Conservation (phyloP, 192 early-diverging fungal species). For the Obelidium mucronatum region DNA sequence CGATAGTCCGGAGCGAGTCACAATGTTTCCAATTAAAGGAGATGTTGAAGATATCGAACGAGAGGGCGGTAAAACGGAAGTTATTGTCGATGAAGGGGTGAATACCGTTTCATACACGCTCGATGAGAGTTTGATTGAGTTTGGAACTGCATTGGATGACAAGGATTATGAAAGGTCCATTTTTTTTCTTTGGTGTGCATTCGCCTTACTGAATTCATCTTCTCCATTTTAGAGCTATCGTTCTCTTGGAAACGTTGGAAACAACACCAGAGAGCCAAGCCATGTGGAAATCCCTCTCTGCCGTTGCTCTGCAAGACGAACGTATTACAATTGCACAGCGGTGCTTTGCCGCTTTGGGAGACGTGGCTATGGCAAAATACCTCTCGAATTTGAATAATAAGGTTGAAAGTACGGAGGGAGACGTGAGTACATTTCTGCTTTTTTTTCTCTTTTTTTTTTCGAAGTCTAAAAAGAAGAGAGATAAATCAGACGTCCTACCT, state of each 20-base stretch:
- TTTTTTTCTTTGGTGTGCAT: slow-evolving; percentile 15
- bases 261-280: slow-evolving; percentile 69
- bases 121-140: slow-evolving; percentile 73
- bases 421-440: slow-evolving; percentile 20
- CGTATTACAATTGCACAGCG: slow-evolving; percentile 66
- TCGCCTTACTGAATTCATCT: neutral
- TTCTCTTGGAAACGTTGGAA: slow-evolving; percentile 67
- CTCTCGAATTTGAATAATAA: slow-evolving; percentile 52
- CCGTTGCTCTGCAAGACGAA: slow-evolving; percentile 61
- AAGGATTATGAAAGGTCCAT: slow-evolving; percentile 66
- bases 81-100: slow-evolving; percentile 72
- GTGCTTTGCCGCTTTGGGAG: slow-evolving; percentile 68
- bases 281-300: slow-evolving; percentile 69
- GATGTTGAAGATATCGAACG: slow-evolving; percentile 73
- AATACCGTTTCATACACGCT: slow-evolving; percentile 73
- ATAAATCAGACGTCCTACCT: slow-evolving; percentile 51
- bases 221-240: slow-evolving; percentile 64
- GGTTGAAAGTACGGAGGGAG: slow-evolving; percentile 35
- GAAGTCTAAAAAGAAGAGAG: slow-evolving; percentile 17
- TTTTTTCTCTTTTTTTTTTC: neutral
- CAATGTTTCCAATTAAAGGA: slow-evolving; percentile 73
- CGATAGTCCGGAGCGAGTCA: slow-evolving; percentile 67
- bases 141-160: slow-evolving; percentile 70
- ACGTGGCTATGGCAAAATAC: slow-evolving; percentile 60
- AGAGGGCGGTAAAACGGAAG: slow-evolving; percentile 64